Evolutionary conservation across 2,329 filamentous ascomycete genomes (phyloP).

Genomic region (Calonectria pauciramosa): DNA sequence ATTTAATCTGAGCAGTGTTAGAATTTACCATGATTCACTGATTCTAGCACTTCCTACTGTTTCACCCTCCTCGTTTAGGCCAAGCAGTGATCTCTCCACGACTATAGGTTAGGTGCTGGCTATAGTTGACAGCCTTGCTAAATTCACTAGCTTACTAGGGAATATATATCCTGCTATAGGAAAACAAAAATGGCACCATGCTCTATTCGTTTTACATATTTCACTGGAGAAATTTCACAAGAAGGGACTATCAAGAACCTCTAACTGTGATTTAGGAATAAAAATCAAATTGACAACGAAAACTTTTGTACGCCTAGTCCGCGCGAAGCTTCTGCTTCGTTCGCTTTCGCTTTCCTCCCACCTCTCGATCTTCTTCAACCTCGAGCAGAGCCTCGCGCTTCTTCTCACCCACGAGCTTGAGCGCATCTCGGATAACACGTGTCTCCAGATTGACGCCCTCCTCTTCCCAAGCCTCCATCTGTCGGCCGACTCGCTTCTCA

Average conservation of each 20-base stretch:
- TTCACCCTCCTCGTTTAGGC: no score
- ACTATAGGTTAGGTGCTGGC: background rate
- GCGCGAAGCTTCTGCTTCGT: constrained; percentile 69
- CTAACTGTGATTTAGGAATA: background rate
- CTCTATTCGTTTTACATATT: background rate
- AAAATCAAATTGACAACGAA: background rate
- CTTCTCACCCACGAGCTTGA: constrained; percentile 95
- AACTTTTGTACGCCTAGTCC: constrained; percentile 35
- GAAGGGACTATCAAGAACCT: background rate
- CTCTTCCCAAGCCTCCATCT: constrained; percentile 89
- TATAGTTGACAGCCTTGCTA: background rate
- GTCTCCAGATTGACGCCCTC: constrained; percentile 96
- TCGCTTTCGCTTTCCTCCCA: constrained; percentile 84
- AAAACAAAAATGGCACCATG: background rate
- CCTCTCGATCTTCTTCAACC: constrained; percentile 92
- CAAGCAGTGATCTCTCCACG: background rate
- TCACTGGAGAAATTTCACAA: background rate
- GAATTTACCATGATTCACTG: background rate
- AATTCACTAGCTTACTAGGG: background rate
- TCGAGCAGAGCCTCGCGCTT: constrained; percentile 92
- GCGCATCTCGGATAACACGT: constrained; percentile 83
- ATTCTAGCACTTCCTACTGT: background rate
- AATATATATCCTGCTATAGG: background rate
- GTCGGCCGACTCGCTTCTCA: constrained; percentile 82
- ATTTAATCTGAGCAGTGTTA: background rate